phyloP scores from a whole-genome alignment of 768 basidiomycete genomes.

The Hericium erinaceus region DNA sequence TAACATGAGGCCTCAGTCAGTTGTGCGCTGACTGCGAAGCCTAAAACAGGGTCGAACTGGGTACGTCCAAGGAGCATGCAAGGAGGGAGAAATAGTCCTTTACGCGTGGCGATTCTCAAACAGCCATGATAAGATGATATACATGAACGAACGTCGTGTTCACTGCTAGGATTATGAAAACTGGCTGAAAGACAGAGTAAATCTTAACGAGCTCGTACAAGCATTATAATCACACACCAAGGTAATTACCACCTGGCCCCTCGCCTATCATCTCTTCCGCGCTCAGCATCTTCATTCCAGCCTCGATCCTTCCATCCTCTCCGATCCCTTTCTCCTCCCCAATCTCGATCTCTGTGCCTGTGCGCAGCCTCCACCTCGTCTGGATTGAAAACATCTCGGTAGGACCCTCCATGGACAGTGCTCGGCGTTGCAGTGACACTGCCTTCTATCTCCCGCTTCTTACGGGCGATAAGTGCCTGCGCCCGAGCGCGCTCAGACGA shows the following conservation, averaged over 20 bases:
- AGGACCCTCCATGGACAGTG: constrained; percentile 47
- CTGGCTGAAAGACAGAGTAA: no score
- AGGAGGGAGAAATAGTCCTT: no score
- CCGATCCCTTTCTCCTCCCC: not conserved
- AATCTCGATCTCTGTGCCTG: constrained; percentile 27
- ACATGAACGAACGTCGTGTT: no score
- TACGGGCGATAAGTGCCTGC: constrained; percentile 57
- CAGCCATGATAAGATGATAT: no score
- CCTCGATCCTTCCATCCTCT: not conserved
- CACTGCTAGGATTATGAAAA: no score
- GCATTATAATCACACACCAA: no score
- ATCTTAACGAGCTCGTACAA: no score
- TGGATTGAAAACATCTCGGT: constrained; percentile 63
- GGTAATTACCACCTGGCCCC: not conserved
- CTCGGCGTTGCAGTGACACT: constrained; percentile 62
- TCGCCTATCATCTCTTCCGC: not conserved
- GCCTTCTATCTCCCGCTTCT: constrained; percentile 53
- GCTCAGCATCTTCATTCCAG: not conserved
- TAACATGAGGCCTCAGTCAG: no score
- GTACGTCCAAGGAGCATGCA: no score
- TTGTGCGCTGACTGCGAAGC: no score
- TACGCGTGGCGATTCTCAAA: no score
- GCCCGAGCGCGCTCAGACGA: constrained; percentile 69
- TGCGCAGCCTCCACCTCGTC: constrained; percentile 66
- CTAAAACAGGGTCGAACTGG: no score